phyloP scores from a whole-genome alignment of 1,139 yeast species.

The Yamadazyma aaseri region DNA sequence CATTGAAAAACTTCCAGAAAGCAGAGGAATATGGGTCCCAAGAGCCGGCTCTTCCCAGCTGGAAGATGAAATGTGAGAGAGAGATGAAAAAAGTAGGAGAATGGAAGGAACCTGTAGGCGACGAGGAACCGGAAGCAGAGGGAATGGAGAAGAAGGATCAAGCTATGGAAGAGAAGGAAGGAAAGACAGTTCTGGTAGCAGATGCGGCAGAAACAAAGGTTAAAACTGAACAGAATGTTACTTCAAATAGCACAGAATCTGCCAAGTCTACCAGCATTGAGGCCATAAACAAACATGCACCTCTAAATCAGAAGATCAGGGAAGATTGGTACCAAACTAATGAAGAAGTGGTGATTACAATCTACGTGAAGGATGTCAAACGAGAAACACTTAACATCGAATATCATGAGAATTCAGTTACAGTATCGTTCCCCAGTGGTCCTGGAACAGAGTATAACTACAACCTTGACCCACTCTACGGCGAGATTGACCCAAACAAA shows the following conservation, averaged over 20 bases:
- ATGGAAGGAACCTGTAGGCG: background rate
- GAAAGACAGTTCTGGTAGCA: background rate
- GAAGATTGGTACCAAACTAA: slow-evolving; percentile 80
- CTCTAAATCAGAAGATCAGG: slow-evolving; percentile 47
- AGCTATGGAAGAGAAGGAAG: background rate
- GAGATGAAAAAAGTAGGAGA: slow-evolving; percentile 23
- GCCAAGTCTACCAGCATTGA: slow-evolving; percentile 29
- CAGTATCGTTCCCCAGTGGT: slow-evolving; percentile 47
- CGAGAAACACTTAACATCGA: slow-evolving; percentile 37
- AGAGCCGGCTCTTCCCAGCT: slow-evolving; percentile 48
- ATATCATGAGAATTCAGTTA: slow-evolving; percentile 31
- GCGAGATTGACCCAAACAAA: slow-evolving; percentile 44
- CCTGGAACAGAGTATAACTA: slow-evolving; percentile 48
- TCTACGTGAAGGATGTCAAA: slow-evolving; percentile 69
- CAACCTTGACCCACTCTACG: slow-evolving; percentile 50
- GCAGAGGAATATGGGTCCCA: slow-evolving; percentile 50
- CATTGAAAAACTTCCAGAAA: slow-evolving; percentile 47
- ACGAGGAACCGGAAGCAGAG: background rate
- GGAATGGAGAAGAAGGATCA: background rate
- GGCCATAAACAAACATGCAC: slow-evolving; percentile 40
- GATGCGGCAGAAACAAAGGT: background rate
- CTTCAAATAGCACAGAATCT: background rate
- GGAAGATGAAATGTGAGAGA: slow-evolving; percentile 48
- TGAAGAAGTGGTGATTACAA: slow-evolving; percentile 58
- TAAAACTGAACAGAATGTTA: background rate